Evolutionary conservation across 768 basidiomycete genomes (phyloP).

Genomic region (Mycena filopes): DNA sequence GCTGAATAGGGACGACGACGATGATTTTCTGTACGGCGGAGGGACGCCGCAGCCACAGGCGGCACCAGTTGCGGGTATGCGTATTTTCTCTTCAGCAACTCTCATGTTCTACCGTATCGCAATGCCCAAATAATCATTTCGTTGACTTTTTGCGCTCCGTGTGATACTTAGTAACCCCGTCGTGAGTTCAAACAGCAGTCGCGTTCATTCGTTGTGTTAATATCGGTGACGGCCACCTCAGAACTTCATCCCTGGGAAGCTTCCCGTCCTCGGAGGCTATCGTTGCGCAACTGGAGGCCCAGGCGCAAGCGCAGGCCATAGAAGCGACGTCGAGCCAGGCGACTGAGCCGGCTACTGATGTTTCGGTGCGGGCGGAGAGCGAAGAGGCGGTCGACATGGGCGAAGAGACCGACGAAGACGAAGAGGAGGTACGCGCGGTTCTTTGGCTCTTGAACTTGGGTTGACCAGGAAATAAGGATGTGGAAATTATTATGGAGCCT

Average conservation of each 20-base stretch:
- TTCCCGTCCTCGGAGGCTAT: conserved; percentile 58
- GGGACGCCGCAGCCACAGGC: conserved; percentile 47
- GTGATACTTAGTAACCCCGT: conserved; percentile 33
- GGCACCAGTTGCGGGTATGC: conserved; percentile 41
- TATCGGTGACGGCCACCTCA: conserved; percentile 15
- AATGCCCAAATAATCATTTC: conserved; percentile 38
- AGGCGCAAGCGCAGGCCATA: conserved; percentile 48
- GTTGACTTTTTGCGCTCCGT: conserved; percentile 35
- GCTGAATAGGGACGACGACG: conserved; percentile 76
- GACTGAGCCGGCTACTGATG: conserved; percentile 24
- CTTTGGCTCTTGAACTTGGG: not conserved
- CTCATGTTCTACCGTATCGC: conserved; percentile 37
- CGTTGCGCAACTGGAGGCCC: conserved; percentile 61
- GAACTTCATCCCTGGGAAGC: conserved; percentile 51
- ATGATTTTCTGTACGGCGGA: conserved; percentile 82
- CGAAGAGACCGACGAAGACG: conserved; percentile 56
- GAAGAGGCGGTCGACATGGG: conserved; percentile 57
- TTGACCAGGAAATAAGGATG: conserved; percentile 59
- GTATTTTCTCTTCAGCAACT: conserved; percentile 20
- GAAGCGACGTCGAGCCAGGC: conserved; percentile 41
- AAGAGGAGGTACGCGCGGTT: conserved; percentile 51
- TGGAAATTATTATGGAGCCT: conserved; percentile 93
- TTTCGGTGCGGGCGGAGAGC: conserved; percentile 47
- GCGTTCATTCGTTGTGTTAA: conserved; percentile 14
- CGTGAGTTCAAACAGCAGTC: conserved; percentile 29